A percentile compares a stretch with the other conserved stretches of the same genome.
phyloP scores from a whole-genome alignment of 352 stramenopile genomes.

The Blastocystis sp. region DNA sequence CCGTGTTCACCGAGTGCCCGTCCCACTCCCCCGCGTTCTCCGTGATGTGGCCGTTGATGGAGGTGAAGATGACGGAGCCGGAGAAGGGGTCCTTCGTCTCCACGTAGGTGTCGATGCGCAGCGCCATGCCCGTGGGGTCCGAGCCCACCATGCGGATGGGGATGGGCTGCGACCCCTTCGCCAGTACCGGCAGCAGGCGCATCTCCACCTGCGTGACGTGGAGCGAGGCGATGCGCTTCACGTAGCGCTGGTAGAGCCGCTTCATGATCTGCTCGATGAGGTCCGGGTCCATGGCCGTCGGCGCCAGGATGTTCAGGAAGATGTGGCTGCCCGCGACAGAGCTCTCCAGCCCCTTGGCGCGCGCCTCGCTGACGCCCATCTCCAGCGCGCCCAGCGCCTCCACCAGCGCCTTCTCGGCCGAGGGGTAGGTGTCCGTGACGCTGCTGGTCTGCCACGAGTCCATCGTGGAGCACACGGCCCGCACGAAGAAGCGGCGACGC shows the following conservation, averaged over 20 bases:
- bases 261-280: constrained; percentile 91
- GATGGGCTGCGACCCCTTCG: constrained; percentile 84
- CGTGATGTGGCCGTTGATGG: constrained; percentile 75
- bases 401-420: constrained; percentile 93
- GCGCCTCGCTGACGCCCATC: constrained; percentile 87
- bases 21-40: constrained; percentile 85
- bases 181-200: constrained; percentile 83
- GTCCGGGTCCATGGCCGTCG: constrained; percentile 87
- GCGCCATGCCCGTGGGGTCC: constrained; percentile 96
- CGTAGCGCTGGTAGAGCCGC: constrained; percentile 79
- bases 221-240: constrained; percentile 84
- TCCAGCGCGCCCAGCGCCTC: constrained; percentile 95
- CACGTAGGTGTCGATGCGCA: constrained; percentile 97
- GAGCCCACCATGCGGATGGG: constrained; percentile 89
- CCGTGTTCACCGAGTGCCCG: constrained; percentile 86
- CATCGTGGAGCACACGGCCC: constrained; percentile 85
- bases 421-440: constrained; percentile 82
- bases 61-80: constrained; percentile 70
- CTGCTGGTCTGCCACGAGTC: constrained; percentile 73
- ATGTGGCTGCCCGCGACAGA: constrained; percentile 94
- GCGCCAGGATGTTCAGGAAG: constrained; percentile 94
- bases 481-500: constrained; percentile 89
- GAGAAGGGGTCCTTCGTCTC: constrained; percentile 83
- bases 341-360: constrained; percentile 78
- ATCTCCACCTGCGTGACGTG: constrained; percentile 92